Evolutionary conservation across 2,329 filamentous ascomycete genomes (phyloP).

Genomic region (Parascedosporium putredinis): DNA sequence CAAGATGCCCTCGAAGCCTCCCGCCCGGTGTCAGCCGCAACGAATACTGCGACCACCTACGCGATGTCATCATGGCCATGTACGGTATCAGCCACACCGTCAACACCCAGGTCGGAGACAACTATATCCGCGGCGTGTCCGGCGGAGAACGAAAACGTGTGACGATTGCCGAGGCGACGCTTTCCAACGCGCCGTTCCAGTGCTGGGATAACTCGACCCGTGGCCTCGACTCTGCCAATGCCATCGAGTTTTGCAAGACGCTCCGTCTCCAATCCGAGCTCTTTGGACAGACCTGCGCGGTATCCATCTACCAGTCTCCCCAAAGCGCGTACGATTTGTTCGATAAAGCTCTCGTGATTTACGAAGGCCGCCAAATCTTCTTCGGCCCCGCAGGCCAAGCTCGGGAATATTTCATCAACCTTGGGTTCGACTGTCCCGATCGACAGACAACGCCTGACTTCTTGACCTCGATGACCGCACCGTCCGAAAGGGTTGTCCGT

Average conservation of each 20-base stretch:
- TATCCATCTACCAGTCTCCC: conserved; percentile 50
- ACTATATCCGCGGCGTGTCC: conserved; percentile 60
- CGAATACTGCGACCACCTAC: conserved; percentile 24
- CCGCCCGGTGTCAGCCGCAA: conserved; percentile 44
- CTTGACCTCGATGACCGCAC: conserved; percentile 57
- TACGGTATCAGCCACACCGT: conserved; percentile 70
- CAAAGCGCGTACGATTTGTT: conserved; percentile 51
- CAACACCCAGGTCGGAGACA: conserved; percentile 66
- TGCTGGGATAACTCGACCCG: conserved; percentile 23
- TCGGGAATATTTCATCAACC: conserved; percentile 52
- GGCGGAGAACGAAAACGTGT: conserved; percentile 76
- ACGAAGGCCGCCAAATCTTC: conserved; percentile 58
- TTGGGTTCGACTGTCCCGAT: conserved; percentile 57
- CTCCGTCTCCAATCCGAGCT: conserved; percentile 18
- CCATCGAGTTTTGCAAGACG: conserved; percentile 18
- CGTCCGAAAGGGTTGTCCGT: conserved; percentile 44
- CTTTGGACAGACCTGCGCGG: conserved; percentile 16
- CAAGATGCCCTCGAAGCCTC: conserved; percentile 72
- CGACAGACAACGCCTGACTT: conserved; percentile 63
- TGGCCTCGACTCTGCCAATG: conserved; percentile 20
- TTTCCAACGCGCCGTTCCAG: conserved; percentile 10
- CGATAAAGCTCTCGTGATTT: conserved; percentile 57
- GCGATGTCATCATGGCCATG: conserved; percentile 59
- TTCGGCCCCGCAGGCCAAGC: conserved; percentile 52
- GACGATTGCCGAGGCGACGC: conserved; percentile 59